Percentiles rank a stretch among this genome's conserved stretches.
Conservation (phyloP, 2,329 filamentous ascomycete species). For the Calonectria pteridis region DNA sequence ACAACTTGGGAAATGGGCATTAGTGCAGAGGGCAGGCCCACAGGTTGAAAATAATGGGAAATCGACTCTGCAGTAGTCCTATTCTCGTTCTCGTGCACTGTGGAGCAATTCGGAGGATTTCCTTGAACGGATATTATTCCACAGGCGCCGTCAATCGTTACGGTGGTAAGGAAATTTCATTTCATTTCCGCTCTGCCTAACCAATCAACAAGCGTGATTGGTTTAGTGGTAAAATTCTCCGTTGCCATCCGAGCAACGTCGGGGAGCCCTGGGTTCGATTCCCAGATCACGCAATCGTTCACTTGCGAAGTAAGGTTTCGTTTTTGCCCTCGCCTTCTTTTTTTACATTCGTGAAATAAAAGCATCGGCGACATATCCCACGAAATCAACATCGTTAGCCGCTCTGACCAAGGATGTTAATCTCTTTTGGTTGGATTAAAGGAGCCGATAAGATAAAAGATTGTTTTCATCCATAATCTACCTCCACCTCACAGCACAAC, state of each 20-base stretch:
- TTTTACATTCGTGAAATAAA: background rate
- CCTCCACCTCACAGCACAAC: no score
- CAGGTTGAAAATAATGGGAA: background rate
- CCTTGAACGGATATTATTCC: background rate
- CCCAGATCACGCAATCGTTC: background rate
- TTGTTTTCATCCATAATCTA: background rate
- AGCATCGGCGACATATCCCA: no score
- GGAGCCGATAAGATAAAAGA: background rate
- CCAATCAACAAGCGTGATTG: background rate
- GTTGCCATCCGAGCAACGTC: background rate
- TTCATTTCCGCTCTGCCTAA: fast-evolving
- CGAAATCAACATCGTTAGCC: background rate
- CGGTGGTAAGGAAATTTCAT: background rate
- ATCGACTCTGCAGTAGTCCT: background rate
- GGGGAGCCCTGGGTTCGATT: conserved; percentile 5
- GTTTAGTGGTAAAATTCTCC: conserved; percentile 7
- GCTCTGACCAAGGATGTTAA: background rate
- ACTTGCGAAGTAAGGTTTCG: fast-evolving
- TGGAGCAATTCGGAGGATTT: background rate
- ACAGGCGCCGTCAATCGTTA: fast-evolving
- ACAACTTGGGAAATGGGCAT: background rate
- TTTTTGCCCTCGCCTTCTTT: background rate
- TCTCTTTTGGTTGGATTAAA: background rate
- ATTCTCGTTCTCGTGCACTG: background rate
- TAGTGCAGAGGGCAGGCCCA: background rate